Evolutionary conservation across 78 protist genomes (phyloP).

Genomic region (Dictyostelium discoideum): DNA sequence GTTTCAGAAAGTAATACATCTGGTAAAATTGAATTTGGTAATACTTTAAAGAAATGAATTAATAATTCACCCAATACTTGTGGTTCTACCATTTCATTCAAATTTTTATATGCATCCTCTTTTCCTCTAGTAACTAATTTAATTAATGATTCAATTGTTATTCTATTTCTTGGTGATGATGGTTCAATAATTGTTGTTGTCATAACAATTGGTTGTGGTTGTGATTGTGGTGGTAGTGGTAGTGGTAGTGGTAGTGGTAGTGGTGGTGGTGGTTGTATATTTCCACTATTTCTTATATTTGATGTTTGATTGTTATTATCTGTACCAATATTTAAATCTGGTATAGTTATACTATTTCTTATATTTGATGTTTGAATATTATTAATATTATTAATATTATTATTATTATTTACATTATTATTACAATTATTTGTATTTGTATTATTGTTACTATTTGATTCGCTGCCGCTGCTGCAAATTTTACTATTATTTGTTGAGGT

Average conservation of each 20-base stretch:
- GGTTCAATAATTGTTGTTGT: background rate
- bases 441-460: background rate
- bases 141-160: slow-evolving; percentile 6
- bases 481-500: background rate
- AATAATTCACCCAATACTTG: slow-evolving; percentile 19
- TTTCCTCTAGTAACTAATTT: slow-evolving; percentile 36
- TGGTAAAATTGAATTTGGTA: slow-evolving; percentile 31
- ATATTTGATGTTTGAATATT: background rate
- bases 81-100: slow-evolving; percentile 10
- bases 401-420: background rate
- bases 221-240: background rate
- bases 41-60: slow-evolving; percentile 17
- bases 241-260: background rate
- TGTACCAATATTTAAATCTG: background rate
- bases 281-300: background rate
- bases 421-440: background rate
- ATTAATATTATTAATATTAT: background rate
- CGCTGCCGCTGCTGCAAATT: background rate
- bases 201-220: background rate
- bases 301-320: background rate
- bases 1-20: background rate
- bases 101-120: slow-evolving; percentile 41
- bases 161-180: slow-evolving; percentile 1
- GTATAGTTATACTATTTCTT: background rate
- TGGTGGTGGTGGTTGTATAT: background rate